Base-by-base conservation (phyloP, 2,329 filamentous ascomycete species). In the Colletotrichum navitas region DNA sequence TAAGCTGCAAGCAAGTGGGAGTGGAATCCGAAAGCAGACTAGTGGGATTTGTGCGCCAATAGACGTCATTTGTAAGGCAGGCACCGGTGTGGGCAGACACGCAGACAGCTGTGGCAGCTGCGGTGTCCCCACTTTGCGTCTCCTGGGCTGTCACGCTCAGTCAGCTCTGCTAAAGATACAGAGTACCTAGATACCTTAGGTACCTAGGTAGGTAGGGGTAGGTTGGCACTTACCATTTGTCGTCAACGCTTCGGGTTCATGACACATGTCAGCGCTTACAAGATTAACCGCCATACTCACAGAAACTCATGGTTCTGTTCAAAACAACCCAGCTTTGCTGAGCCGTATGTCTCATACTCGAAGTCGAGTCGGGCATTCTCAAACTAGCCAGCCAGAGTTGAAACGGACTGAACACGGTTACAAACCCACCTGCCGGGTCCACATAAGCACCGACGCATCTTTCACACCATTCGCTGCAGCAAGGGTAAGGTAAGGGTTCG, bases 361-460 rank as follows among this genome's bases (percentile, higher is more conserved):
- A n/a, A 56, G 52, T 39, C 52, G 21, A 56, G 21, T 26, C 54
- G 16, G 55, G n/a, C 16, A 41, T 62, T 34, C 58, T 54, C 61
- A 63, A 63, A 63, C 61, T 24, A 18, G 24, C 36, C 45, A 62
- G 45, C 60, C 61, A 54, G 34, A 54, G 39, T 41, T 54, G 45
- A 67, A 63, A 47, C 65, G 54, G 49, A 68, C n/a, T 68, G 59
- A 68, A 68, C 49, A 68, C 65, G 60, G 59, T 63, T 63, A 68
- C 65, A 47, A 41, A 52, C 61, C 59, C 36, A 51, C 32, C 8
- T 24, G 21, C 26, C 14, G 43, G 61, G 32, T 65, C 60, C 66
- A 68, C 61, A 36, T 68, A 58, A 59, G 56, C 66, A 63, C 36
- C 39, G n/a, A 18, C 29, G 11, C 12, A 58, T 39, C 61, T 52